These are phyloP conservation scores for Arthrobotrys musiformis DNA, from an alignment of 2,329 filamentous ascomycete species.

Conservation along the genomic window DNA sequence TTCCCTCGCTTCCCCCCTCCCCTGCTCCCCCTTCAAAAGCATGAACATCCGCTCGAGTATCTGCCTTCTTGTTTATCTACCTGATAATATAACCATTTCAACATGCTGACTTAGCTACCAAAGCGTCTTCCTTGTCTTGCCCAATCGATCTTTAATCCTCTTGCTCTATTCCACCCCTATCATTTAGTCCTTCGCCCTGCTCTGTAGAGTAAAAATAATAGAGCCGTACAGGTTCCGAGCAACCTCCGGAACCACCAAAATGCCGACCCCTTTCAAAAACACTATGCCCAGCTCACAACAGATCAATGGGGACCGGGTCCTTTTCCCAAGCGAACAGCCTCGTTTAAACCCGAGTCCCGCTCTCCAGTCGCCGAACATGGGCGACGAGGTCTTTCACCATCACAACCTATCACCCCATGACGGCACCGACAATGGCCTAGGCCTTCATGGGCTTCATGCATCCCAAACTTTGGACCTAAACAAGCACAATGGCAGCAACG, in stretches of 20 bases:
- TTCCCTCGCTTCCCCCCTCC: conserved; percentile 12
- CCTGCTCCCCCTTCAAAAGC: conserved; percentile 11
- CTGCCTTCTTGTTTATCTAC: background rate
- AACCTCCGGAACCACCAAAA: conserved; percentile 20
- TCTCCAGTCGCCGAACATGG: conserved; percentile 13
- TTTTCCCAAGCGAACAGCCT: conserved; percentile 53
- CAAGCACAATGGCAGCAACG: conserved; percentile 28
- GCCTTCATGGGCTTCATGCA: conserved; percentile 39
- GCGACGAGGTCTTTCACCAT: conserved; percentile 34
- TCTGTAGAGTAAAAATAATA: background rate
- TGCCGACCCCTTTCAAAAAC: conserved; percentile 53
- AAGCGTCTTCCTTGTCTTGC: conserved; percentile 12
- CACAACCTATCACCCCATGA: conserved; percentile 21
- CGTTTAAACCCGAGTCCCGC: conserved; percentile 24
- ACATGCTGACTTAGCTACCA: conserved; percentile 4
- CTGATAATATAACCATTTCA: background rate
- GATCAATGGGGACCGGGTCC: conserved; percentile 43
- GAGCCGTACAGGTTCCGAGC: conserved; percentile 2
- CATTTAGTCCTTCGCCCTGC: background rate
- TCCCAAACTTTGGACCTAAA: conserved; percentile 6
- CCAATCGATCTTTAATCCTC: background rate
- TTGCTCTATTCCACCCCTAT: background rate
- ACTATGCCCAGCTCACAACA: conserved; percentile 31
- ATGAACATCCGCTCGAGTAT: background rate
- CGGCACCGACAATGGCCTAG: conserved; percentile 20